A percentile compares a stretch with the other conserved stretches of the same genome.
Conservation (phyloP, 1,284 basidiomycete species). For the Ganoderma lucidum region DNA sequence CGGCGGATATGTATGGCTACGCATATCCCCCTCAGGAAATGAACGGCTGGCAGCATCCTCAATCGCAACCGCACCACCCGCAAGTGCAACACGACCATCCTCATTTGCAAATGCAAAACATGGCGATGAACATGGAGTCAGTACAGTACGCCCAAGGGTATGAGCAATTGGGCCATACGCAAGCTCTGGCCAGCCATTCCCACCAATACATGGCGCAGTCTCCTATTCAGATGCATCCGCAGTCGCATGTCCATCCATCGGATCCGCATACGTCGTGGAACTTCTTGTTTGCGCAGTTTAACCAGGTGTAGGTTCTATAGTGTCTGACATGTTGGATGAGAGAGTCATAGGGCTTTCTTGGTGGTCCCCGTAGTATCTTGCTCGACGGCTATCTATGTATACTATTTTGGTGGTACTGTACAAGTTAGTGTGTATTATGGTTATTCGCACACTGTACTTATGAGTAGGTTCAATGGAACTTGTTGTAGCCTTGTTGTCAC, state of each 20-base stretch:
- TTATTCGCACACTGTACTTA: neutral
- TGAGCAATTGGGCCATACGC: constrained; percentile 21
- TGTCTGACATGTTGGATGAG: neutral
- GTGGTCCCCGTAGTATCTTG: neutral
- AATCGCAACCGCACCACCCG: constrained; percentile 32
- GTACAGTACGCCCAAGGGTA: constrained; percentile 32
- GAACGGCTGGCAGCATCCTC: constrained; percentile 35
- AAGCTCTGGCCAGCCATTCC: constrained; percentile 15
- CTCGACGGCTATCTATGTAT: neutral
- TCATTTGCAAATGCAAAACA: constrained; percentile 26
- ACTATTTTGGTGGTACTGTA: neutral
- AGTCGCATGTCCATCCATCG: constrained; percentile 31
- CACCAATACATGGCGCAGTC: constrained; percentile 29
- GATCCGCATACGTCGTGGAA: constrained; percentile 38
- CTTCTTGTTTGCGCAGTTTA: constrained; percentile 40
- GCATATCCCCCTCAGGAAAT: constrained; percentile 31
- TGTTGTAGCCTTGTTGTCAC: neutral
- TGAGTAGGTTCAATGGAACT: neutral
- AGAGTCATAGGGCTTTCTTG: neutral
- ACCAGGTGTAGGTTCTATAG: constrained; percentile 23
- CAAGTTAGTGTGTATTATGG: neutral
- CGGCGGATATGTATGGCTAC: constrained; percentile 30
- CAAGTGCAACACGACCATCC: constrained; percentile 21
- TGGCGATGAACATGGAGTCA: constrained; percentile 26
- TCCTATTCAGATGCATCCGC: constrained; percentile 32